Evolutionary conservation across 1,139 yeast species (phyloP), one percentile per base, ranked within the genome.

Genomic region (Blastobotrys serpentis): DNA sequence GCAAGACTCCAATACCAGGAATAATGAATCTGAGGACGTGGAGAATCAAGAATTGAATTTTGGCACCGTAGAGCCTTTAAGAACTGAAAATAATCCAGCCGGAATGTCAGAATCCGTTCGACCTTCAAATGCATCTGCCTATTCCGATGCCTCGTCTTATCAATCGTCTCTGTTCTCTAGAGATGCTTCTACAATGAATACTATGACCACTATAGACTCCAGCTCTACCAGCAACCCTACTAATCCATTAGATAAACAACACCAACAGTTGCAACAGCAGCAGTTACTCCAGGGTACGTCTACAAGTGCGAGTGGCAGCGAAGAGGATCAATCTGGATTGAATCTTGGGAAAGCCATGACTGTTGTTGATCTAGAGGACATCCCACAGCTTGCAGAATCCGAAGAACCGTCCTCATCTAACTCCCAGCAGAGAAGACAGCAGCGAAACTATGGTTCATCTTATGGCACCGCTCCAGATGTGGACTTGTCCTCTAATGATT

Each of bases 151-250:
- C 19, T 37, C 50, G 3, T 30, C 48, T 6, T 56, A 54, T 33
- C 61, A 57, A 46, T 56, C 60, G 11, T 56, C 60, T 19, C 37
- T 59, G 23, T 59, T 59, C 36, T 59, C 63, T 17, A 42, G 61
- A 4, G 50, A 50, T 13, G 61, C 63, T 7, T 44, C 55, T 14
- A 52, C 52, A 14, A 41, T 48, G 34, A 53, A 50, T 16, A 55
- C 59, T 6, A 34, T 39, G 45, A 51, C 51, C 40, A 52, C 49
- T 40, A 33, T 17, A 18, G 48, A 38, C 10, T 43, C 46, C 19
- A 22, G 37, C 11, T 26, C 29, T 8, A 34, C 49, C 8, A 48
- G 46, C 23, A 36, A 37, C 42, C 38, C 7, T 48, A 39, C 17
- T 26, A 42, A 16, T 32, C 43, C 30, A 8, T 33, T 4, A 46